Conservation (phyloP, 2,329 filamentous ascomycete genomes). For the Paramyrothecium sp. region DNA sequence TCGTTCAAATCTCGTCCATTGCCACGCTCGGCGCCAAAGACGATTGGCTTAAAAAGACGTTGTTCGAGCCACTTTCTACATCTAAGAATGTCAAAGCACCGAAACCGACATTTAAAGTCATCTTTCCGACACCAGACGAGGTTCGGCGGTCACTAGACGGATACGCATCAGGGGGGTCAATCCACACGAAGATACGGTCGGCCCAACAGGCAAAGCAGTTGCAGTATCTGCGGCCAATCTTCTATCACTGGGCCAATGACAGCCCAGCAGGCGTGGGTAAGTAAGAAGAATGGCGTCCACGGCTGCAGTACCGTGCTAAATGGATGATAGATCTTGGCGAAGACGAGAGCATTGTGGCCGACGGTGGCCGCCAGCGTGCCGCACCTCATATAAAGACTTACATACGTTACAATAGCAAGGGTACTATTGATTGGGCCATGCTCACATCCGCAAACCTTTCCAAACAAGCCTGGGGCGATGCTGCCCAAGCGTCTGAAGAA, state of each 20-base stretch:
- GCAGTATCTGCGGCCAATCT: conserved; percentile 64
- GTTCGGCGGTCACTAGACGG: conserved; percentile 76
- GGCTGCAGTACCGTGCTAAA: conserved; percentile 1
- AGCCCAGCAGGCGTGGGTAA: conserved; percentile 30
- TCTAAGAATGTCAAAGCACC: conserved; percentile 19
- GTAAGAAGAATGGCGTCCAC: background rate
- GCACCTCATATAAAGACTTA: conserved; percentile 92
- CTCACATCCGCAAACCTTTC: conserved; percentile 90
- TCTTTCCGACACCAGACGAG: conserved; percentile 80
- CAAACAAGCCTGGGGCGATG: conserved; percentile 83
- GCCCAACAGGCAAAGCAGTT: conserved; percentile 71
- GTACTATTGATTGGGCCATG: conserved; percentile 76
- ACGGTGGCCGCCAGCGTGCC: conserved; percentile 64
- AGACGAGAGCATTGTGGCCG: conserved; percentile 15
- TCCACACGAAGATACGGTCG: conserved; percentile 77
- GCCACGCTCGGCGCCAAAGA: conserved; percentile 72
- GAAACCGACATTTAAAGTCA: conserved; percentile 60
- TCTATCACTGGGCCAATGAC: conserved; percentile 77
- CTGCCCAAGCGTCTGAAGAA: conserved; percentile 53
- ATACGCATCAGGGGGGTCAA: conserved; percentile 73
- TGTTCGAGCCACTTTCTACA: conserved; percentile 51
- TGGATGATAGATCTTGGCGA: background rate
- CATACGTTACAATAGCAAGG: conserved; percentile 57
- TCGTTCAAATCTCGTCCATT: conserved; percentile 74
- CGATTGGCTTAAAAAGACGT: conserved; percentile 67